Evolutionary conservation across 1,284 basidiomycete genomes (phyloP).

Genomic region (Cryptococcus sp.): DNA sequence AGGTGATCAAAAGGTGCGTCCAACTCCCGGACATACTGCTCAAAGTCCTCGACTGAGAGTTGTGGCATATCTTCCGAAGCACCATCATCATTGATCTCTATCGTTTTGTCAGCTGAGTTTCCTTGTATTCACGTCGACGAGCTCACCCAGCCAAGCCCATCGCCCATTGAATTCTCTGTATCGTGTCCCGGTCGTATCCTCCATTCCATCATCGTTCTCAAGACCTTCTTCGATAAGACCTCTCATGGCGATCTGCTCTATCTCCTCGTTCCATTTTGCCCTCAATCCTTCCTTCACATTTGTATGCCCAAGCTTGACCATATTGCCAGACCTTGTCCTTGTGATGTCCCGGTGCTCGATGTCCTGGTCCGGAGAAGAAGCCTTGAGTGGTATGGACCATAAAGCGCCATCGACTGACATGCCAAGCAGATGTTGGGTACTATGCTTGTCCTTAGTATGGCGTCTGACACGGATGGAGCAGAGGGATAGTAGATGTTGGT

Average conservation of each 20-base stretch:
- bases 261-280: constrained; percentile 12
- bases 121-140: constrained; percentile 15
- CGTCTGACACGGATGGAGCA: too few relatives aligned
- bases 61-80: background rate
- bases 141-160: constrained; percentile 36
- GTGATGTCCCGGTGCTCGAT: too few relatives aligned
- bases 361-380: too few relatives aligned
- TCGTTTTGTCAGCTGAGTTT: background rate
- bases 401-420: background rate
- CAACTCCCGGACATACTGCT: constrained; percentile 20
- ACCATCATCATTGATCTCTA: background rate
- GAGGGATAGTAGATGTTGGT: background rate
- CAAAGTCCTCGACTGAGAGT: background rate
- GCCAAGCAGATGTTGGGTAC: background rate
- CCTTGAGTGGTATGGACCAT: background rate
- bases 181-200: constrained; percentile 4
- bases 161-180: constrained; percentile 15
- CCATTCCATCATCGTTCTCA: background rate
- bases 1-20: constrained; percentile 27
- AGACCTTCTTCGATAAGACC: background rate
- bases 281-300: too few relatives aligned
- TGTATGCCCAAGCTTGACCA: too few relatives aligned
- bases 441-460: background rate
- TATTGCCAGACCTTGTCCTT: too few relatives aligned
- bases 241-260: constrained; percentile 1